phyloP scores from a whole-genome alignment of 495 filamentous ascomycete genomes.

The Hypoxylon intermedium region DNA sequence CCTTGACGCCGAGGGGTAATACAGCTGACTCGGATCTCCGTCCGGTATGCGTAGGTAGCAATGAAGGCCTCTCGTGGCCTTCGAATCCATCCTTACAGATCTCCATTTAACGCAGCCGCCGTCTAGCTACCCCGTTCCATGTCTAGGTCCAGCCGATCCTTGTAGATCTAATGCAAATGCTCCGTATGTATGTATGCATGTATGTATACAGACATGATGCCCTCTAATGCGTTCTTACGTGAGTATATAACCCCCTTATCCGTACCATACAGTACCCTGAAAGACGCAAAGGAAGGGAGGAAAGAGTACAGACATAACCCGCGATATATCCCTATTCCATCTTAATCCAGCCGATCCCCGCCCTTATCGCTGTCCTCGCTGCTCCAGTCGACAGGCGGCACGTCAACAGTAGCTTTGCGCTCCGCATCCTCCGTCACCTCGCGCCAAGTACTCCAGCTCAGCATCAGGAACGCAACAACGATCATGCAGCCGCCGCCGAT shows the following conservation, averaged over 20 bases:
- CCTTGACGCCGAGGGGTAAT: slow-evolving; percentile 2
- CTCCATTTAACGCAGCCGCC: not conserved
- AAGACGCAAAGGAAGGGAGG: no score
- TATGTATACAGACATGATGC: no score
- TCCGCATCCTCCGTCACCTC: slow-evolving; percentile 86
- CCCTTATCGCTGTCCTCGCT: slow-evolving; percentile 39
- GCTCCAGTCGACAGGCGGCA: slow-evolving; percentile 28
- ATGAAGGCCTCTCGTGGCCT: no score
- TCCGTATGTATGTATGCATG: not conserved
- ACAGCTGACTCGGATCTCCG: no score
- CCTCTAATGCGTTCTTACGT: no score
- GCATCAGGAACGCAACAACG: slow-evolving; percentile 79
- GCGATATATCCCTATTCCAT: no score
- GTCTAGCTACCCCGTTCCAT: not conserved
- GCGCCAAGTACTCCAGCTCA: slow-evolving; percentile 89
- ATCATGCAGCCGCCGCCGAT: slow-evolving; percentile 86
- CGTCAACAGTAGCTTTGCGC: slow-evolving; percentile 26
- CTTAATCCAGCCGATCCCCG: slow-evolving; percentile 22
- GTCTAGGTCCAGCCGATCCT: slow-evolving; percentile 1
- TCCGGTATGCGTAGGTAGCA: no score
- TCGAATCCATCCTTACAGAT: no score
- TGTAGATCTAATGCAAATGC: slow-evolving; percentile 4
- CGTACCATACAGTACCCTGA: no score
- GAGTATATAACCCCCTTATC: no score
- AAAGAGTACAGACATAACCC: no score